Conservation (phyloP, 2,329 filamentous ascomycete species). For the Cylindrodendrum hubeiense region DNA sequence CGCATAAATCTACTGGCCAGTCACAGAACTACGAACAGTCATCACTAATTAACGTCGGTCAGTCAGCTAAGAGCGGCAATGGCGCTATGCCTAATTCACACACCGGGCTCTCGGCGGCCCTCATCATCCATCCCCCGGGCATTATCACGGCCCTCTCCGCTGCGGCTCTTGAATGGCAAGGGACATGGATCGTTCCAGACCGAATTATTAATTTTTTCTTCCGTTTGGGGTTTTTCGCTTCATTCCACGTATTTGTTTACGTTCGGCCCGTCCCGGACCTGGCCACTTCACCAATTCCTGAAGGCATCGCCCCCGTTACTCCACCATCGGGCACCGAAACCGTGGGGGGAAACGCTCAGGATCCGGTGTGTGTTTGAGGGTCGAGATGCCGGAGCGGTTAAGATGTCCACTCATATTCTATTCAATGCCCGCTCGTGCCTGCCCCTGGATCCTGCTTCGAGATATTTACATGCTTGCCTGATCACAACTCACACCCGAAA, state of each 20-base stretch:
- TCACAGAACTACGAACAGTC: background rate
- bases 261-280: constrained; percentile 26
- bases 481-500: background rate
- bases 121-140: constrained; percentile 3
- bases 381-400: background rate
- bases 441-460: constrained; percentile 5
- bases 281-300: constrained; percentile 8
- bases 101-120: constrained; percentile 14
- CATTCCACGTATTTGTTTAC: background rate
- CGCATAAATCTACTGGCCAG: background rate
- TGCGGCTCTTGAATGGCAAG: constrained; percentile 18
- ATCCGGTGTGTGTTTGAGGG: constrained; percentile 3
- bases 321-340: constrained; percentile 35
- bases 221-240: background rate
- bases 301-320: constrained; percentile 17
- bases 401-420: constrained; percentile 6
- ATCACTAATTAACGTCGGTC: background rate
- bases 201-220: background rate
- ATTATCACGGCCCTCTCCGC: constrained; percentile 11
- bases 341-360: constrained; percentile 30
- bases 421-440: constrained; percentile 2
- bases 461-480: constrained; percentile 11
- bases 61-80: constrained; percentile 10
- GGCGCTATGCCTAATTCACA: constrained; percentile 15
- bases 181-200: constrained; percentile 12